These are phyloP conservation scores for Trypanosoma cruzi DNA, from an alignment of 208 protist genomes.

Conservation along the genomic window DNA sequence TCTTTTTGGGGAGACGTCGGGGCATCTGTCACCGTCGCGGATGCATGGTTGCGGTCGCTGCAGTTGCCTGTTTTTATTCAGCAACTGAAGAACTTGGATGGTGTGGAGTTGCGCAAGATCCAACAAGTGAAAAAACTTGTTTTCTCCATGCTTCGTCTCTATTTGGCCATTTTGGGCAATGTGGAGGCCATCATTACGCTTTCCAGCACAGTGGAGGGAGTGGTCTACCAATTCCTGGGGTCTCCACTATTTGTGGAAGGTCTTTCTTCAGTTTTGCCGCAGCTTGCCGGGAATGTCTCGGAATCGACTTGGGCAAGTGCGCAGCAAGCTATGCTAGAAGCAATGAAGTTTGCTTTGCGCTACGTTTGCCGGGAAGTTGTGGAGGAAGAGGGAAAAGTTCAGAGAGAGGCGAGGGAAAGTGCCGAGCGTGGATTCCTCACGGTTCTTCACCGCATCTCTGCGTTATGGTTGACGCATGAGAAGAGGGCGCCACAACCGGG, in stretches of 20 bases:
- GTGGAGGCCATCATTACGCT: constrained; percentile 54
- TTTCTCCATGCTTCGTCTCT: constrained; percentile 54
- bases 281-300: constrained; percentile 34
- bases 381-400: constrained; percentile 1
- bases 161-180: constrained; percentile 50
- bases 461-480: constrained; percentile 36
- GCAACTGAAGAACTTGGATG: constrained; percentile 27
- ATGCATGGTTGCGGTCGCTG: constrained; percentile 57
- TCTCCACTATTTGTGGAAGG: constrained; percentile 83
- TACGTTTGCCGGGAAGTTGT: constrained; percentile 18
- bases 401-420: constrained; percentile 2
- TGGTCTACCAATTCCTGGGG: constrained; percentile 59
- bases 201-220: constrained; percentile 37
- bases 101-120: constrained; percentile 36
- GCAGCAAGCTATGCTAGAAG: constrained; percentile 27
- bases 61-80: constrained; percentile 70
- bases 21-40: background rate
- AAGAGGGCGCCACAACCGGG: constrained; percentile 16
- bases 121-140: constrained; percentile 53
- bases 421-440: constrained; percentile 36
- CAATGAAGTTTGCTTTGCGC: constrained; percentile 28
- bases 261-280: constrained; percentile 35
- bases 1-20: constrained; percentile 15
- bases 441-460: constrained; percentile 56
- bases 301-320: constrained; percentile 32